Percentiles rank a stretch among this genome's conserved stretches.
Conservation (phyloP, 106 monocot species). For the Triglochin maritima region DNA sequence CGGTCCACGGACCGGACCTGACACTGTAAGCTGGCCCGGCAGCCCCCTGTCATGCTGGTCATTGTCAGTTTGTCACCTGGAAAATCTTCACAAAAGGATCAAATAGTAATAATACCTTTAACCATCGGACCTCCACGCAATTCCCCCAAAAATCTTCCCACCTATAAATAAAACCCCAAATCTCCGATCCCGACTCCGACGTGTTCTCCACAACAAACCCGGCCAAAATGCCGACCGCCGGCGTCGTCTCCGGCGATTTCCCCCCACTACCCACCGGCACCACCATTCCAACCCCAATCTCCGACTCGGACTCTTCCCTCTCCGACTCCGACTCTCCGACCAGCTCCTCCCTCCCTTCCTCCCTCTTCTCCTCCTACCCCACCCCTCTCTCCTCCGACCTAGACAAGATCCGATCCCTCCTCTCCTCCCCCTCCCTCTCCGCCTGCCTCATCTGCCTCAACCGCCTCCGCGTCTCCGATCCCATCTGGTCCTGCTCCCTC, state of each 20-base stretch:
- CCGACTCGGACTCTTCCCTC: constrained; percentile 39
- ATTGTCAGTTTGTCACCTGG: too few relatives aligned
- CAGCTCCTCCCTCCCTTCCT: constrained; percentile 46
- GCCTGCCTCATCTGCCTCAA: constrained; percentile 88
- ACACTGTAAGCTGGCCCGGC: too few relatives aligned
- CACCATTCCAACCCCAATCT: neutral
- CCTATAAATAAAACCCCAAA: too few relatives aligned
- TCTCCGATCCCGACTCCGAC: too few relatives aligned
- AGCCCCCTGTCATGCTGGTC: too few relatives aligned
- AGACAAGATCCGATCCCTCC: constrained; percentile 63
- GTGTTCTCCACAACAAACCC: neutral
- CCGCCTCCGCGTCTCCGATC: constrained; percentile 71
- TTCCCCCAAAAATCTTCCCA: too few relatives aligned
- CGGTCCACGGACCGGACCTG: too few relatives aligned
- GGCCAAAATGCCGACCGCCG: constrained; percentile 14
- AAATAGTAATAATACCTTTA: too few relatives aligned
- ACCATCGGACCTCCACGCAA: too few relatives aligned
- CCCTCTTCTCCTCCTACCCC: constrained; percentile 37
- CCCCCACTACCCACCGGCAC: neutral
- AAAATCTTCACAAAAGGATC: too few relatives aligned
- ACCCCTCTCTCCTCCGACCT: constrained; percentile 13
- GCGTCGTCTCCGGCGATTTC: constrained; percentile 4
- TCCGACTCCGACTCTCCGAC: constrained; percentile 17
- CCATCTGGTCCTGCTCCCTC: constrained; percentile 74
- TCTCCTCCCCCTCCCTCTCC: constrained; percentile 39